Conservation (phyloP, 345 rosid species). For the Salix viminalis region DNA sequence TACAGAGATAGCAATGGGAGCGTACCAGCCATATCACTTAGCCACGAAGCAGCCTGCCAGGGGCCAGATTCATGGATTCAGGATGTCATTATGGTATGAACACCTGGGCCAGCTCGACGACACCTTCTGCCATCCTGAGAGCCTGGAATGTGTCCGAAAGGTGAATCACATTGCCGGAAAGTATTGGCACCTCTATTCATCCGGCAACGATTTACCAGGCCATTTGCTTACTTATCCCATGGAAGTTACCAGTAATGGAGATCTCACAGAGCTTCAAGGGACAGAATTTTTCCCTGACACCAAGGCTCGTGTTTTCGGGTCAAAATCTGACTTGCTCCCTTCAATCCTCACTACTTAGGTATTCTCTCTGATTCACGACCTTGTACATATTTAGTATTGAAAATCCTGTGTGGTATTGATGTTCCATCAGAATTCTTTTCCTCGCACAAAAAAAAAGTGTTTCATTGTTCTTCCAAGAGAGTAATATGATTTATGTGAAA, state of each 20-base stretch:
- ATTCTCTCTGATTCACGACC: not conserved
- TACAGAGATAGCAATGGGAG: conserved; percentile 54
- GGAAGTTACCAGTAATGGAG: conserved; percentile 27
- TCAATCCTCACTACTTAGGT: conserved; percentile 39
- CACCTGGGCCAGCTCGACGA: conserved; percentile 32
- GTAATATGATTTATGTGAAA: not conserved
- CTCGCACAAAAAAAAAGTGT: not conserved
- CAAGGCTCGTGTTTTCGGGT: conserved; percentile 34
- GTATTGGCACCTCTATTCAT: conserved; percentile 35
- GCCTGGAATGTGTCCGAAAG: conserved; percentile 33
- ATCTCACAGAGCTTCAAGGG: conserved; percentile 25
- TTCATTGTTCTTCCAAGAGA: not conserved
- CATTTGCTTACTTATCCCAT: conserved; percentile 47
- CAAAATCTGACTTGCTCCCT: conserved; percentile 40
- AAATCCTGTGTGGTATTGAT: no score
- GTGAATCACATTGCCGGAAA: conserved; percentile 34
- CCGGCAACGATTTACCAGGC: conserved; percentile 38
- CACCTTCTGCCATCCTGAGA: conserved; percentile 36
- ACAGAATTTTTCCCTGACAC: conserved; percentile 43
- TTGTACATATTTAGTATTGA: not conserved
- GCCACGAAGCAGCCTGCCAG: conserved; percentile 24
- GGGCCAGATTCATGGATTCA: conserved; percentile 50
- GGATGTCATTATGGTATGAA: conserved; percentile 48
- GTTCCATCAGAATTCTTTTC: not conserved
- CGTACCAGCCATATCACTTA: conserved; percentile 40